Evolutionary conservation across 192 early-diverging fungal species (phyloP).

Genomic region (Coemansia guatemalensis): DNA sequence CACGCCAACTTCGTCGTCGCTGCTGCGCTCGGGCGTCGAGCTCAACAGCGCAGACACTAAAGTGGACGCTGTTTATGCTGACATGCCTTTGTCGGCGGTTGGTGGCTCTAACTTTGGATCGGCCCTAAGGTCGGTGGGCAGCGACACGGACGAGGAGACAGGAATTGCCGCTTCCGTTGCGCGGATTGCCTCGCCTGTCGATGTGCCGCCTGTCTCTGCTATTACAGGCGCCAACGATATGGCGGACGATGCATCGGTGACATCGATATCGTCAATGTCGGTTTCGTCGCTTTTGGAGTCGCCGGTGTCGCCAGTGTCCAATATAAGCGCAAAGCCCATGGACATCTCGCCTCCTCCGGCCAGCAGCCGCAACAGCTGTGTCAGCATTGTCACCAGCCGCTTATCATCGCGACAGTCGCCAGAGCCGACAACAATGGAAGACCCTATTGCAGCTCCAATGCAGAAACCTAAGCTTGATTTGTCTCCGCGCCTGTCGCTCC

Average conservation of each 20-base stretch:
- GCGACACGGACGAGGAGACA: constrained; percentile 38
- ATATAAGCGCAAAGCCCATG: constrained; percentile 11
- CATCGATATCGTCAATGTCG: constrained; percentile 17
- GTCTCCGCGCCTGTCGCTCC: constrained; percentile 35
- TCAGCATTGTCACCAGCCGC: neutral
- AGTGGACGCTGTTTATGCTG: neutral
- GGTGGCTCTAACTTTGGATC: constrained; percentile 2
- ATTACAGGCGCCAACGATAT: neutral
- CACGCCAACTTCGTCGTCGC: neutral
- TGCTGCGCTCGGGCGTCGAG: neutral
- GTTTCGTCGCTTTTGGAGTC: neutral
- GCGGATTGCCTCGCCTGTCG: constrained; percentile 3
- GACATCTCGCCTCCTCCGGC: neutral
- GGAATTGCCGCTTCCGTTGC: constrained; percentile 37
- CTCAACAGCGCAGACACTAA: neutral
- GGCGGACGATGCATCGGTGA: constrained; percentile 2
- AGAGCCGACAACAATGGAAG: neutral
- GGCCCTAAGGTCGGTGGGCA: neutral
- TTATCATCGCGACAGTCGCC: neutral
- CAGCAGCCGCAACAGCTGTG: neutral
- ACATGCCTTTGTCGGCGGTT: constrained; percentile 13
- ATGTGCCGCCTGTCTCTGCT: neutral
- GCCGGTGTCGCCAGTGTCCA: neutral
- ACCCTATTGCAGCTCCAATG: neutral
- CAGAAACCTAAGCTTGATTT: constrained; percentile 1